phyloP scores from a whole-genome alignment of 2,329 filamentous ascomycete genomes.

The Madurella mycetomatis region DNA sequence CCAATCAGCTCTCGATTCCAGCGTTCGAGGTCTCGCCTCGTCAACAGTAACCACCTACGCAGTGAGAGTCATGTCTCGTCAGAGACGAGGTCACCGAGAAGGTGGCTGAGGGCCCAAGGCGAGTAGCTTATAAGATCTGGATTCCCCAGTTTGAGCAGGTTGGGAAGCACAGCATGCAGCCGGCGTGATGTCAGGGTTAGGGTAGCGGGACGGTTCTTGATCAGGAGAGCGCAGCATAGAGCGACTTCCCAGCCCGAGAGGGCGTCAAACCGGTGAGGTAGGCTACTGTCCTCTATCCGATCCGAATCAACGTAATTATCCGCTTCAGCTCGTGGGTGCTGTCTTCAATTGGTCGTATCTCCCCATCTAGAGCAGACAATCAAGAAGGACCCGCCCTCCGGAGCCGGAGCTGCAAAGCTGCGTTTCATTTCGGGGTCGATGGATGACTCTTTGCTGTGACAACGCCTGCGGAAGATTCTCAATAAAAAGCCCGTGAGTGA shows the following conservation, averaged over 20 bases:
- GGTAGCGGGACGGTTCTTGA: not conserved
- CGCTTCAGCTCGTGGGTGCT: not conserved
- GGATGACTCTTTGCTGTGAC: constrained; percentile 8
- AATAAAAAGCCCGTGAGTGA: not conserved
- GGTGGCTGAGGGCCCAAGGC: no score
- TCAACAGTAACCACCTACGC: no score
- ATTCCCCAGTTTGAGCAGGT: no score
- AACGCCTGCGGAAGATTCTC: not conserved
- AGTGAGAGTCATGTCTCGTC: no score
- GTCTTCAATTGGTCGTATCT: not conserved
- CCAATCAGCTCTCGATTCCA: no score
- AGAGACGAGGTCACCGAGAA: no score
- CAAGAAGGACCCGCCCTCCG: constrained; percentile 18
- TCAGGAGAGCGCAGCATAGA: not conserved
- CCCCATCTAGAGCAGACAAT: not conserved
- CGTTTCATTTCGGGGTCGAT: not conserved
- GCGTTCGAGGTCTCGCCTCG: no score
- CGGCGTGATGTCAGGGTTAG: not conserved
- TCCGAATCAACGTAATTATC: no score
- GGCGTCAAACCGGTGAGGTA: no score
- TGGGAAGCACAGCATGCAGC: not conserved
- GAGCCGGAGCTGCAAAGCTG: constrained; percentile 16
- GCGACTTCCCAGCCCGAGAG: not conserved
- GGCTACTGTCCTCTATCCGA: no score
- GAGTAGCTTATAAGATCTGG: no score